A percentile compares a stretch with the other conserved stretches of the same genome.
Evolutionary conservation across 768 basidiomycete genomes (phyloP).

Genomic region (Mycena venus): DNA sequence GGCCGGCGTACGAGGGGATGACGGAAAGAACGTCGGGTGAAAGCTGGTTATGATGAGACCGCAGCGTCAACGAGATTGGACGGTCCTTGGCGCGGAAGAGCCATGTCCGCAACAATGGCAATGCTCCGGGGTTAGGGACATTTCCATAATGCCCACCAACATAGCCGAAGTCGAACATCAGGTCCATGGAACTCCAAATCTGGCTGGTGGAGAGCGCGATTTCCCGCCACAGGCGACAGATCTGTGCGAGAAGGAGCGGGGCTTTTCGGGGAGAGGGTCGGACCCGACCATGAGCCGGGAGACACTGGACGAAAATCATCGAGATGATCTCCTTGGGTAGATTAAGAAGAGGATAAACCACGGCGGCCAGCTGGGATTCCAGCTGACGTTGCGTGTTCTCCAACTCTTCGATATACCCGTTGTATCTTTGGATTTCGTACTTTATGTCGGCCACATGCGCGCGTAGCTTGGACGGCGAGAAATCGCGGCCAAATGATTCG

Average conservation of each 20-base stretch:
- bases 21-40: background rate
- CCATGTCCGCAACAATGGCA: background rate
- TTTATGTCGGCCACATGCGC: background rate
- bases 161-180: background rate
- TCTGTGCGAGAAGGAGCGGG: background rate
- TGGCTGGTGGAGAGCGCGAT: background rate
- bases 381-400: background rate
- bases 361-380: background rate
- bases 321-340: background rate
- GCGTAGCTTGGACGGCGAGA: background rate
- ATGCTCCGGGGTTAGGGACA: background rate
- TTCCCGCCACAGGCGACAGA: background rate
- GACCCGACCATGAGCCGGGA: background rate
- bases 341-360: background rate
- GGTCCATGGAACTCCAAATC: background rate
- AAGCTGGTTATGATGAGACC: background rate
- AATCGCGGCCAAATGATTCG: too few species aligned
- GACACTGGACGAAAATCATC: background rate
- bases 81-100: background rate
- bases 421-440: background rate
- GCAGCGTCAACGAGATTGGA: background rate
- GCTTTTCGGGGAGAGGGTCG: background rate
- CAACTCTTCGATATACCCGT: background rate
- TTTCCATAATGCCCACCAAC: background rate
- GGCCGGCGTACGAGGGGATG: background rate